Base-by-base conservation (phyloP, 2,329 filamentous ascomycete genomes). In the Pseudogymnoascus sp. region DNA sequence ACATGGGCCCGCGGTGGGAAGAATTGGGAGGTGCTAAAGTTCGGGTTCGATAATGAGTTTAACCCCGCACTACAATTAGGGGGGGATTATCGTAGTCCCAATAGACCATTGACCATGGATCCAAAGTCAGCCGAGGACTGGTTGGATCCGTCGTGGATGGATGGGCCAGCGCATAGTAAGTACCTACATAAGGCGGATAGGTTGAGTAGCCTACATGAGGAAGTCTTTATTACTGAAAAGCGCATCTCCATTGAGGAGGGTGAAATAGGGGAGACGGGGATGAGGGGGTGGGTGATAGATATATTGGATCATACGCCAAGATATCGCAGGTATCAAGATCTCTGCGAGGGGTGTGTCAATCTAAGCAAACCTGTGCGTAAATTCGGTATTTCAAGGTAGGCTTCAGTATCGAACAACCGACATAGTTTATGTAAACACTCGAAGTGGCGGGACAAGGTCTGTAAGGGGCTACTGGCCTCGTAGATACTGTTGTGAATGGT, bases 11-110 rank as follows among this genome's bases (percentile, higher is more conserved):
- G 28, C 28, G 28, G n/a, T 14, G 11, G 14, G 6, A 10, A 10
- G 6, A 10, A 3, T 6, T 23, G 16, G 34, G 62, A 16, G 14
- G 16, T 65, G 1, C 5, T 67, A 31, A 67, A 66, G 34, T 23
- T 67, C 4, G 65, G 65, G 6, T 67, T 66, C 31, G 66, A 66
- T 37, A 36, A 36, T 6, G 45, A 11, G 1, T 66, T 67, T 57
- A 66, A 66, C 28, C 64, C 66, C 31, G 62, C 62, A 2, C 64
- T 62, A 25, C 57, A 64, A 16, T 48, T 48, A 21, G 43, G 25
- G 2, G 61, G 31, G 3, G 43, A 31, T 11, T 62, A n/a, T 13
- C 11, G 11, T n/a, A 57, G 51, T 2, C 51, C 51, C 21, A 45
- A 48, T 31, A 34, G 39, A 23, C 43, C 61, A 21, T 19, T 41